Evolutionary conservation across 2,329 filamentous ascomycete genomes (phyloP).

Genomic region (Fusarium protoensiforme): DNA sequence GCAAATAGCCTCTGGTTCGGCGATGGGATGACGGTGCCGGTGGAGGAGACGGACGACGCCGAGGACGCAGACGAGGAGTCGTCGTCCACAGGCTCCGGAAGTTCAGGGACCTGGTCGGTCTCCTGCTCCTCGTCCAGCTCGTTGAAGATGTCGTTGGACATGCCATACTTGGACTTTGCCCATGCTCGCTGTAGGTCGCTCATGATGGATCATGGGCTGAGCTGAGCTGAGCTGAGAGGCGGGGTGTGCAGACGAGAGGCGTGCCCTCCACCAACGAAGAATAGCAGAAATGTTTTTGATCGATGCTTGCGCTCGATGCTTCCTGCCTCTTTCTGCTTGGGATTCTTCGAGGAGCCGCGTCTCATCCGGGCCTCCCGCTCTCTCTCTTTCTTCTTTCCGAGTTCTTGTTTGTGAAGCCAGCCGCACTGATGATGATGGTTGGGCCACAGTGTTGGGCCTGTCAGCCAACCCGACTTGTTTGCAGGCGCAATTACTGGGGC

Average conservation of each 20-base stretch:
- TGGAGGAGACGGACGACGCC: slow-evolving; percentile 87
- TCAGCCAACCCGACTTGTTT: slow-evolving; percentile 27
- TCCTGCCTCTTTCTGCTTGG: neutral
- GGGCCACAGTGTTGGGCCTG: slow-evolving; percentile 10
- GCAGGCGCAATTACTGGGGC: slow-evolving; percentile 25
- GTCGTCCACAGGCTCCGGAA: slow-evolving; percentile 61
- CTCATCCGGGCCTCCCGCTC: slow-evolving; percentile 13
- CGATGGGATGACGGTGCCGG: slow-evolving; percentile 89
- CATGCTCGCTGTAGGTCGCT: slow-evolving; percentile 84
- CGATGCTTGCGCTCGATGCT: slow-evolving; percentile 15
- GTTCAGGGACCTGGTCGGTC: slow-evolving; percentile 57
- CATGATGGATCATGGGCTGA: slow-evolving; percentile 62
- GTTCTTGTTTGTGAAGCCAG: slow-evolving; percentile 6
- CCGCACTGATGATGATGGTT: slow-evolving; percentile 27
- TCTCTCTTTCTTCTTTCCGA: neutral
- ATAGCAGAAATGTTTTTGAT: slow-evolving; percentile 1
- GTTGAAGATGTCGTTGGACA: slow-evolving; percentile 62
- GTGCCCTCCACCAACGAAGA: slow-evolving; percentile 21
- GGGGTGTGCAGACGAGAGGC: slow-evolving; percentile 27
- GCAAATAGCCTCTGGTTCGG: slow-evolving; percentile 79
- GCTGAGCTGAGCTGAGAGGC: slow-evolving; percentile 11
- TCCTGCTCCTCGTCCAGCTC: slow-evolving; percentile 66
- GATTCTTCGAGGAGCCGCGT: neutral
- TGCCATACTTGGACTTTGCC: slow-evolving; percentile 77
- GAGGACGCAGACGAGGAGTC: slow-evolving; percentile 81